Conservation (phyloP, 2,329 filamentous ascomycete species). For the Colletotrichum liriopes region DNA sequence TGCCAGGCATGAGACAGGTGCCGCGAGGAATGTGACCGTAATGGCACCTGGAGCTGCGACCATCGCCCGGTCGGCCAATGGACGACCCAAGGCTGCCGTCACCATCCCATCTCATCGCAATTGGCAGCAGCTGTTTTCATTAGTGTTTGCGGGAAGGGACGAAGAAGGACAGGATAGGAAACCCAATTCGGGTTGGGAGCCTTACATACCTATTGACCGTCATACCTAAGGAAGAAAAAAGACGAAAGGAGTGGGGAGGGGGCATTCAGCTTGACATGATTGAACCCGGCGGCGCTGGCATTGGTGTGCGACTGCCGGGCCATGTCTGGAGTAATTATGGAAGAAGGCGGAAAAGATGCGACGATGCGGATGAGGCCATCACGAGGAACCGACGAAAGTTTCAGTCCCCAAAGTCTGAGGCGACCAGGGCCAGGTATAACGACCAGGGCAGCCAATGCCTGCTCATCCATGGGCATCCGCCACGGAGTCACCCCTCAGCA, state of each 20-base stretch:
- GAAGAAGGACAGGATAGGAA: background rate
- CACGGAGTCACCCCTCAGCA: constrained; percentile 8
- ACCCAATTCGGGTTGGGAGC: background rate
- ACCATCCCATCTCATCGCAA: constrained; percentile 10
- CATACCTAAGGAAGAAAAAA: background rate
- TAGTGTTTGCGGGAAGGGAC: background rate
- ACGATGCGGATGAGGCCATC: constrained; percentile 41
- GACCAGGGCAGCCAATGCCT: constrained; percentile 25
- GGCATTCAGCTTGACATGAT: constrained; percentile 15
- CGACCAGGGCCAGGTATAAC: constrained; percentile 28
- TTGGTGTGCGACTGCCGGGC: background rate
- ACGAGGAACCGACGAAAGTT: constrained; percentile 39
- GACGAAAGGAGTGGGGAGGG: background rate
- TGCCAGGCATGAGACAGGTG: constrained; percentile 27
- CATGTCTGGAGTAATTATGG: constrained; percentile 22
- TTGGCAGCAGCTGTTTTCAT: constrained; percentile 6
- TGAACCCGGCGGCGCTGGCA: background rate
- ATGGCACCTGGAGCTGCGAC: constrained; percentile 29
- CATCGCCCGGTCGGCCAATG: constrained; percentile 8
- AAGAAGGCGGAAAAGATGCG: constrained; percentile 27
- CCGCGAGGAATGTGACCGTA: constrained; percentile 33
- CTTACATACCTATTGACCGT: background rate
- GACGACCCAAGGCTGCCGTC: background rate
- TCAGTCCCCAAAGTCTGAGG: constrained; percentile 38
- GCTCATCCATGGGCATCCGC: constrained; percentile 22